Conservation (phyloP, 305 asterid genomes). For the Lippia alba region DNA sequence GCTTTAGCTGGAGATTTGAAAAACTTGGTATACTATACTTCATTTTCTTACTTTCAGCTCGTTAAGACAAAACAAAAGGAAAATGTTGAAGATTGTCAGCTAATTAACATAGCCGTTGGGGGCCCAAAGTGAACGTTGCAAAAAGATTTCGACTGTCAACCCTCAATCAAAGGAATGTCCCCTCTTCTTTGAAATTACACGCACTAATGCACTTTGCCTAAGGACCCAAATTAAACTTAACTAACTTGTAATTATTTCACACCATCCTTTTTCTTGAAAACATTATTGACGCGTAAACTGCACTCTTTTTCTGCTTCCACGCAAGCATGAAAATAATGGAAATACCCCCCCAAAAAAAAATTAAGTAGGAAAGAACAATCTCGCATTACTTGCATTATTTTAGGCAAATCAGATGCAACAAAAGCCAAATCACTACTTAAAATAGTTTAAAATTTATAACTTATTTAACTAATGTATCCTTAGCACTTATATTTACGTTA, state of each 20-base stretch:
- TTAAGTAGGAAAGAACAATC: not conserved
- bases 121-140: constrained; percentile 31
- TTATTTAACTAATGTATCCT: too few relatives aligned
- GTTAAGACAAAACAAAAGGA: constrained; percentile 19
- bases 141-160: constrained; percentile 17
- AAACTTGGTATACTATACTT: not conserved
- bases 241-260: not conserved
- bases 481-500: too few relatives aligned
- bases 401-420: too few relatives aligned
- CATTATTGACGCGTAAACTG: not conserved
- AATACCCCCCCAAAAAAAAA: not conserved
- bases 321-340: not conserved
- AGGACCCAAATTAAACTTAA: not conserved
- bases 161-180: not conserved
- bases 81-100: constrained; percentile 21
- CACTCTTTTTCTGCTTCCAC: not conserved
- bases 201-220: not conserved
- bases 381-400: too few relatives aligned
- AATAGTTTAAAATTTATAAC: too few relatives aligned
- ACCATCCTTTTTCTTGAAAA: not conserved
- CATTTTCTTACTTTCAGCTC: constrained; percentile 2
- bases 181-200: not conserved
- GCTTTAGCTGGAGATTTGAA: not conserved
- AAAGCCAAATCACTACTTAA: too few relatives aligned
- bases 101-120: constrained; percentile 38